Percentiles rank a stretch among this genome's conserved stretches.
These are phyloP conservation scores for Penicillium sp. DNA, from an alignment of 2,329 filamentous ascomycete genomes.

Conservation along the genomic window DNA sequence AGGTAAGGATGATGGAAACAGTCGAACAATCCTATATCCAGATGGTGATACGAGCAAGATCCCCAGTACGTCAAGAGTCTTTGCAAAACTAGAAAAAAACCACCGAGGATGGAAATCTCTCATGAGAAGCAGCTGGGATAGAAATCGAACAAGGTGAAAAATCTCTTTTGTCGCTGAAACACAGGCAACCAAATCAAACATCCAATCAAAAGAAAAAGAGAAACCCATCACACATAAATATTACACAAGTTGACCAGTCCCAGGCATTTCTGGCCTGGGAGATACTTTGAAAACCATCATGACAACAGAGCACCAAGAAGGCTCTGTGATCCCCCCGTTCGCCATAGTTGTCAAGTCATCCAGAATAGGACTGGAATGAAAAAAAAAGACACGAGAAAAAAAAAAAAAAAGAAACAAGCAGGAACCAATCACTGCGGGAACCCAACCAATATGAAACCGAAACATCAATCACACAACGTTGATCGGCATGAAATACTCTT, in stretches of 20 bases:
- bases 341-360: conserved; percentile 1
- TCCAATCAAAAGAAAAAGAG: conserved; percentile 5
- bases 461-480: too few species aligned
- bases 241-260: conserved; percentile 11
- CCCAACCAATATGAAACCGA: too few species aligned
- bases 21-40: too few species aligned
- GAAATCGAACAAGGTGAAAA: conserved; percentile 5
- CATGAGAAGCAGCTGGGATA: not conserved
- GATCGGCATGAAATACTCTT: too few species aligned
- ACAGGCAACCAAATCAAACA: conserved; percentile 21
- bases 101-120: not conserved
- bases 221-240: conserved; percentile 6
- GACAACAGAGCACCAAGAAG: conserved; percentile 1
- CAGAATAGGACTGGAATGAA: not conserved
- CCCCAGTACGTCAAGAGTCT: not conserved
- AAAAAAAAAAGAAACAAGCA: not conserved
- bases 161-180: conserved; percentile 28
- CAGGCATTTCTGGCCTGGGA: conserved; percentile 6
- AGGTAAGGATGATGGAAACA: too few species aligned
- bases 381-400: conserved; percentile 2
- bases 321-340: conserved; percentile 7
- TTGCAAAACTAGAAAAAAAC: not conserved
- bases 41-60: too few species aligned
- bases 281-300: conserved; percentile 8
- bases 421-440: too few species aligned